These are phyloP conservation scores for Bolboschoenus planiculmis DNA, from an alignment of 176 grass and related monocot genomes.

Conservation along the genomic window DNA sequence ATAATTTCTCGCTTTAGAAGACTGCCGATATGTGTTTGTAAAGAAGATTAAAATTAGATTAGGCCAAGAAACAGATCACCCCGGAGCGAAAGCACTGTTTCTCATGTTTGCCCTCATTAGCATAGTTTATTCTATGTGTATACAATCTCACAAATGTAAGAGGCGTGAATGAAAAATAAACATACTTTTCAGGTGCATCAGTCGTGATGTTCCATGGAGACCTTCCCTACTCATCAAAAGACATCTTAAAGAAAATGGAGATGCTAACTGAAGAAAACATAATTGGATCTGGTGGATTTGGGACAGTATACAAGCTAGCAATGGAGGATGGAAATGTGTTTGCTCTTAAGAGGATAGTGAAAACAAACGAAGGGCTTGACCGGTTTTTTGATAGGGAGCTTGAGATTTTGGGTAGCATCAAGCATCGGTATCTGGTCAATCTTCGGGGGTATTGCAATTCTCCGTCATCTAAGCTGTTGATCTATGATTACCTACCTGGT, in stretches of 20 bases:
- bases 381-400: conserved; percentile 95
- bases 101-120: not conserved
- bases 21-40: not conserved
- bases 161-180: not conserved
- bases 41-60: not conserved
- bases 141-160: not conserved
- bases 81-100: not conserved
- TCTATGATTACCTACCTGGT: conserved; percentile 95
- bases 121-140: not conserved
- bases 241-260: conserved; percentile 89
- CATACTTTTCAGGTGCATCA: conserved; percentile 63
- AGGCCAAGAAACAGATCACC: not conserved
- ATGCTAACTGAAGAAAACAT: conserved; percentile 69
- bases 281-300: conserved; percentile 89
- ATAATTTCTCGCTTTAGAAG: not conserved
- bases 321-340: conserved; percentile 95
- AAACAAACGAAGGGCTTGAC: conserved; percentile 87
- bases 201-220: conserved; percentile 96
- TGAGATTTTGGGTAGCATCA: conserved; percentile 98
- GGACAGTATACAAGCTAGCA: conserved; percentile 90
- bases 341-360: conserved; percentile 97
- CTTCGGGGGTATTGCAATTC: conserved; percentile 99
- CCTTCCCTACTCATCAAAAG: conserved; percentile 92
- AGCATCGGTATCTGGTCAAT: conserved; percentile 97
- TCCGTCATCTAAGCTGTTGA: conserved; percentile 79